Evolutionary conservation across 306 rosid species (phyloP), one percentile per base, ranked within the genome.

Genomic region (Cyclanthera cordifolia): DNA sequence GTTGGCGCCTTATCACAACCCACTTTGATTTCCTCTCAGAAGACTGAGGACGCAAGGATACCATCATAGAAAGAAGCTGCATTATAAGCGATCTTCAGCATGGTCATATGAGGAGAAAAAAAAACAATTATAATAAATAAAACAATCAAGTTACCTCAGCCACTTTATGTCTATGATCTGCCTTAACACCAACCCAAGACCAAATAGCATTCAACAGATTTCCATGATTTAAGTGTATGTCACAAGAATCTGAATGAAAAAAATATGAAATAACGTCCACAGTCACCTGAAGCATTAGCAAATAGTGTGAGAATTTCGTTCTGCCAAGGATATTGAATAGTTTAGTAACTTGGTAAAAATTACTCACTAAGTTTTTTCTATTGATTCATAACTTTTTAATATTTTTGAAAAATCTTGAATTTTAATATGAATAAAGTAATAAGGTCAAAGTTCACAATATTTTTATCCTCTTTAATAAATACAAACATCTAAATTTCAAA

Each of bases 151-250:
- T 67, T 85, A 92, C 98, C 95, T 92, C 98, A 7, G 95, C 96
- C 72, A 89, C 96, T 92, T 92, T 89, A 43, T 74, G 82, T 78
- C 96, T 89, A 34, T 85, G 86, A 74, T 85, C 95, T 68, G 81
- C 85, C 84, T 85, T 75, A 72, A 92, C 83, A 81, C 98, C 98
- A 64, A 71, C 86, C 98, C 96, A 92, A 46, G 96, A 85, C 98
- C 98, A 92, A 81, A 92, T 84, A 80, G 95, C 90, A 76, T 86
- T 90, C 69, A 92, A 77, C 64, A 92, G 84, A 71, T 77, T 86
- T 73, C 87, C 95, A 37, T 92, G 98, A 76, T 92, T 92, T 78
- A 92, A 79, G 82, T 89, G 95, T 84, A 92, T 81, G 74, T 87
- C 89, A 85, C 96, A 92, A 58, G 85, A 83, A 70, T 79, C 85